Base-by-base conservation (phyloP, 1,284 basidiomycete species). In the Irpex sp. region DNA sequence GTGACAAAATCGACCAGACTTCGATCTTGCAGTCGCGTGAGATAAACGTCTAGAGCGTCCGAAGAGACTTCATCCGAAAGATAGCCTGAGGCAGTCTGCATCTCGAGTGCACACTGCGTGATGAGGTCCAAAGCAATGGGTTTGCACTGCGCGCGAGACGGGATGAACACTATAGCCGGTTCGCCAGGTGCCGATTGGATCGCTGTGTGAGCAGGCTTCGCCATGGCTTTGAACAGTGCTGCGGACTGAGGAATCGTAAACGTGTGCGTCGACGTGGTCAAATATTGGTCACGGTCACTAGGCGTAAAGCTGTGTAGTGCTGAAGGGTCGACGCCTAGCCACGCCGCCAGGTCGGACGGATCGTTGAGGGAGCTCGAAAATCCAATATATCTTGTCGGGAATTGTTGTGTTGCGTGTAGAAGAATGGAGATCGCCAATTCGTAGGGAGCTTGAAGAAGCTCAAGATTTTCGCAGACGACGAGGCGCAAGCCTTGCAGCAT, bases 171-270 rank as follows among this genome's bases (percentile, higher is more conserved):
- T 66, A 99, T 84, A 0, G 89, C 85, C 1, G 82, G 78, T 58
- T 84, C 83, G 0, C 80, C 79, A 1, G 74, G 70, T 8, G 76
- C 76, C 11, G 77, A 74, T 54, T 74, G 77, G 65, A 92, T 85
- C 37, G 83, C 87, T 11, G 86, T 77, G 73, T 97, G 94, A 0
- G 91, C 88, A 4, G 97, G 96, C 74, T 96, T 97, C 57, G 92
- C 85, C 91, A 99, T 97, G 1, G 89, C 85, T 71, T 96, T 97
- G 77, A 97, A 91, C 34, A 98, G 81, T 0, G 92, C 89, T 0
- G 90, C 84, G 3, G 95, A 97, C 71, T 97, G 90, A 0, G 94
- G 86, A 61, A 96, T 90, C 34, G 90, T 91, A 77, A 98, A 98
- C 0, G 93, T 84, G 65, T 93, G 89, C 21, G 89, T 84, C 13